phyloP scores from a whole-genome alignment of 148 eudicot genomes.

The Diospyros lotus region DNA sequence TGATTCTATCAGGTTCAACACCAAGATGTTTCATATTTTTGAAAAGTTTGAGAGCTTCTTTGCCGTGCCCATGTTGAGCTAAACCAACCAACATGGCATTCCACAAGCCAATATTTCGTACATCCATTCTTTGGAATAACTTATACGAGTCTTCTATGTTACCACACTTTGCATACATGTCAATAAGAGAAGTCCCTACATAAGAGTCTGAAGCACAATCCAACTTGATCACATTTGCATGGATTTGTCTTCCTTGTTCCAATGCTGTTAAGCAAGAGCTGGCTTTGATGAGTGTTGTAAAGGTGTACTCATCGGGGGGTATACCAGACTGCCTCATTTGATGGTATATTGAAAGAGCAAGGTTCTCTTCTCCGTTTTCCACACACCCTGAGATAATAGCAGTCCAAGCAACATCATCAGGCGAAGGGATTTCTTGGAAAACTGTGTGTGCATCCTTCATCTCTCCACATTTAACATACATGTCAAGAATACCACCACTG shows the following conservation, averaged over 20 bases:
- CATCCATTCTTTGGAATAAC: constrained; percentile 12
- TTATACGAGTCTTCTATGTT: constrained; percentile 18
- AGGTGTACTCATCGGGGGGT: constrained; percentile 18
- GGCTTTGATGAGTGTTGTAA: constrained; percentile 20
- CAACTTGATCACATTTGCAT: constrained; percentile 19
- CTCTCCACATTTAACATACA: constrained; percentile 20
- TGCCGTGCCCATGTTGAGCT: constrained; percentile 21
- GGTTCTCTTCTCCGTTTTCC: constrained; percentile 19
- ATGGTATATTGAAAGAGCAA: constrained; percentile 13
- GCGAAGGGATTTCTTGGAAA: constrained; percentile 16
- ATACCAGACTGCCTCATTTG: constrained; percentile 22
- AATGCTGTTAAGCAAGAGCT: constrained; percentile 21
- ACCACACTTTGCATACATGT: constrained; percentile 24
- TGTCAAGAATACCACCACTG: constrained; percentile 13
- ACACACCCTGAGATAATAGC: constrained; percentile 16
- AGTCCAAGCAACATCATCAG: constrained; percentile 21
- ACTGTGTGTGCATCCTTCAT: constrained; percentile 11
- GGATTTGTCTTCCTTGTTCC: constrained; percentile 24
- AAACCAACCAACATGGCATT: constrained; percentile 24
- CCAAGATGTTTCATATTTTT: constrained; percentile 8
- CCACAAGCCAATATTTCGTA: constrained; percentile 8
- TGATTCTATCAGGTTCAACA: constrained; percentile 12
- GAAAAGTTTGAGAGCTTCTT: constrained; percentile 15
- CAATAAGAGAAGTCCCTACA: constrained; percentile 18
- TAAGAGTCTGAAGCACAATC: constrained; percentile 17